Conservation (phyloP, 2,329 filamentous ascomycete species). For the Claviceps quebecensis region DNA sequence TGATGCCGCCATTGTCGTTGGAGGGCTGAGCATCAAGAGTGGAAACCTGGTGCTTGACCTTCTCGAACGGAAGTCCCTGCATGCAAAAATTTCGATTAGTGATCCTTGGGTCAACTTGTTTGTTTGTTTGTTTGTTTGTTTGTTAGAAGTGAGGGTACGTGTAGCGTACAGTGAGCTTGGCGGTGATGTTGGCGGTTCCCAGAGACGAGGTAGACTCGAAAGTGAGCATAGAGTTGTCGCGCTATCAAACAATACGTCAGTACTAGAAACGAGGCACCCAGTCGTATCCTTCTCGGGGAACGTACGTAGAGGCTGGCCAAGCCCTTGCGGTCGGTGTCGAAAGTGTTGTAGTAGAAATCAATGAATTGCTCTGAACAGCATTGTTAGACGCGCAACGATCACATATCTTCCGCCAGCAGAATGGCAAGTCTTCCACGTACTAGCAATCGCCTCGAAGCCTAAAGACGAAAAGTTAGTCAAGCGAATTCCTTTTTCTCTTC, state of each 20-base stretch:
- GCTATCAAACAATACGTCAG: slow-evolving; percentile 33
- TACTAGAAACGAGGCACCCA: neutral
- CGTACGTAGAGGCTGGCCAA: slow-evolving; percentile 72
- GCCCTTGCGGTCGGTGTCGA: slow-evolving; percentile 55
- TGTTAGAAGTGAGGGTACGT: neutral
- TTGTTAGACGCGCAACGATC: neutral
- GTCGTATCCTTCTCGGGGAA: slow-evolving; percentile 6
- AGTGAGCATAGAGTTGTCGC: slow-evolving; percentile 78
- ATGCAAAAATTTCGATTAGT: slow-evolving; percentile 1
- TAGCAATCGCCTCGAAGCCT: slow-evolving; percentile 33
- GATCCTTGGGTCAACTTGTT: neutral
- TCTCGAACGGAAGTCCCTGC: slow-evolving; percentile 65
- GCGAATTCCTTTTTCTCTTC: slow-evolving; percentile 3
- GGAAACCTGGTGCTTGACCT: slow-evolving; percentile 63
- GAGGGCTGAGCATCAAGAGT: slow-evolving; percentile 78
- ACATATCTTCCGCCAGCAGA: neutral
- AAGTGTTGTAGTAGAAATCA: slow-evolving; percentile 78
- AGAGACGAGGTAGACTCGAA: slow-evolving; percentile 62
- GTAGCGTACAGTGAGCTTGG: slow-evolving; percentile 62
- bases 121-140: neutral
- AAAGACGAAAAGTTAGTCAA: slow-evolving; percentile 10
- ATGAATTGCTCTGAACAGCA: slow-evolving; percentile 65
- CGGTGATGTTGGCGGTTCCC: slow-evolving; percentile 52
- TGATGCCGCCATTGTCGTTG: slow-evolving; percentile 47
- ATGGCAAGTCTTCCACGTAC: slow-evolving; percentile 20